phyloP scores from a whole-genome alignment of 73 alveolate genomes.

The Stentor roeselii region DNA sequence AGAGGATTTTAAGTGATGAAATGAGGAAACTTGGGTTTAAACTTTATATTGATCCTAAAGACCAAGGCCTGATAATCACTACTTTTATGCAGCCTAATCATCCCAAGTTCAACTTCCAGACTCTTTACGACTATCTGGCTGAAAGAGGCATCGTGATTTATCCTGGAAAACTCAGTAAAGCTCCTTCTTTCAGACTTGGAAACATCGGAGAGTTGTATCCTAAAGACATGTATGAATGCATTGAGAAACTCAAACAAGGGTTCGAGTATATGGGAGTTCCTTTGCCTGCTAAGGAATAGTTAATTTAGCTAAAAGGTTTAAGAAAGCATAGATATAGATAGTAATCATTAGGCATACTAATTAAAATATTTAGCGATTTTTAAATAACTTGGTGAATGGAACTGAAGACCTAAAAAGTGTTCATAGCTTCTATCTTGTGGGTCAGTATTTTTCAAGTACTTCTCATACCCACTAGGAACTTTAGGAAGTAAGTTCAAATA shows the following conservation, averaged over 20 bases:
- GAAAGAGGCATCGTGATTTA: slow-evolving; percentile 42
- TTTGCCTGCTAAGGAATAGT: not conserved
- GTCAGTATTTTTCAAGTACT: not conserved
- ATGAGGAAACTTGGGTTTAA: slow-evolving; percentile 52
- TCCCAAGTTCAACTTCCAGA: slow-evolving; percentile 44
- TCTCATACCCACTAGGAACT: not conserved
- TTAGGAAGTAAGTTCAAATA: no score
- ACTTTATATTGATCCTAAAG: slow-evolving; percentile 36
- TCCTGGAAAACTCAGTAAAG: slow-evolving; percentile 67
- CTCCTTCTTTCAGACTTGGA: slow-evolving; percentile 72
- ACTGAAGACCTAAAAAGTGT: not conserved
- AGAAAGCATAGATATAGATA: no score
- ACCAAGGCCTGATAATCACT: slow-evolving; percentile 45
- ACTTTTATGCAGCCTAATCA: slow-evolving; percentile 45
- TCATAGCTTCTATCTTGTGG: not conserved
- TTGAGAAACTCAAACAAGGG: slow-evolving; percentile 11
- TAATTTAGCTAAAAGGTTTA: no score
- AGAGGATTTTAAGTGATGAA: slow-evolving; percentile 28
- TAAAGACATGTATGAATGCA: slow-evolving; percentile 10
- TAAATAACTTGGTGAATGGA: not conserved
- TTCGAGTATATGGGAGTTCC: slow-evolving; percentile 26
- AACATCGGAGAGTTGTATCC: slow-evolving; percentile 52
- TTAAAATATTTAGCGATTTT: not conserved
- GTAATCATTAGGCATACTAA: no score
- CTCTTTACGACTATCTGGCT: slow-evolving; percentile 47